Conservation (phyloP, 768 basidiomycete genomes). For the Phlebiopsis flavidoalba region DNA sequence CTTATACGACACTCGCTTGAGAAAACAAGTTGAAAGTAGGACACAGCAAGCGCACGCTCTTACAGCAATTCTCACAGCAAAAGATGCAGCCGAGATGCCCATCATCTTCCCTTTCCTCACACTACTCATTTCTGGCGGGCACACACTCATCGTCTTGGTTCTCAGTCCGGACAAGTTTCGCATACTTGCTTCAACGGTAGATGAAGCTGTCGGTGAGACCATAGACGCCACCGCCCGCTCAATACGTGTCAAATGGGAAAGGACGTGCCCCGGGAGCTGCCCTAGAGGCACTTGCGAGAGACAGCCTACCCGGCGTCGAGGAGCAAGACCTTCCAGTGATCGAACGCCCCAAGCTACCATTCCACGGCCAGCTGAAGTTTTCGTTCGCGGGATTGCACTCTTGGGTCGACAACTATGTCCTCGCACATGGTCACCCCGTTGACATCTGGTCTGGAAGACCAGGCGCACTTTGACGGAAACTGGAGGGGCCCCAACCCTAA, state of each 20-base stretch:
- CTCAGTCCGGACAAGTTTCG: conserved; percentile 50
- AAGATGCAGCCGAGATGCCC: conserved; percentile 32
- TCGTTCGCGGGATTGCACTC: conserved; percentile 81
- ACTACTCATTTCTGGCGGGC: conserved; percentile 89
- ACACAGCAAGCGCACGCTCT: conserved; percentile 89
- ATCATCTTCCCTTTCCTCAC: conserved; percentile 80
- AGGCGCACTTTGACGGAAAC: conserved; percentile 28
- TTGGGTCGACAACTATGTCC: conserved; percentile 55
- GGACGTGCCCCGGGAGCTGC: conserved; percentile 71
- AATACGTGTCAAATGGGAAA: conserved; percentile 61
- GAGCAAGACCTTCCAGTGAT: conserved; percentile 18
- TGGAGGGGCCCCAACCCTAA: conserved; percentile 39
- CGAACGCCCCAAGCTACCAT: conserved; percentile 31
- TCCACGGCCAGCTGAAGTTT: conserved; percentile 56
- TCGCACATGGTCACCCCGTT: conserved; percentile 32
- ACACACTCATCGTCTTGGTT: conserved; percentile 83
- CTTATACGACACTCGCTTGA: neutral
- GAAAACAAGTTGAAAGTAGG: neutral
- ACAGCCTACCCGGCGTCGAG: neutral
- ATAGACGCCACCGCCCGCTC: conserved; percentile 81
- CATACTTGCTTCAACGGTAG: conserved; percentile 68
- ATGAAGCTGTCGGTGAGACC: conserved; percentile 71
- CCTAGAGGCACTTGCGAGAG: conserved; percentile 65
- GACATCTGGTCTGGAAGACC: neutral
- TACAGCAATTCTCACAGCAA: conserved; percentile 64